phyloP scores from a whole-genome alignment of 2,329 filamentous ascomycete species.

The Colletotrichum orchidophilum region DNA sequence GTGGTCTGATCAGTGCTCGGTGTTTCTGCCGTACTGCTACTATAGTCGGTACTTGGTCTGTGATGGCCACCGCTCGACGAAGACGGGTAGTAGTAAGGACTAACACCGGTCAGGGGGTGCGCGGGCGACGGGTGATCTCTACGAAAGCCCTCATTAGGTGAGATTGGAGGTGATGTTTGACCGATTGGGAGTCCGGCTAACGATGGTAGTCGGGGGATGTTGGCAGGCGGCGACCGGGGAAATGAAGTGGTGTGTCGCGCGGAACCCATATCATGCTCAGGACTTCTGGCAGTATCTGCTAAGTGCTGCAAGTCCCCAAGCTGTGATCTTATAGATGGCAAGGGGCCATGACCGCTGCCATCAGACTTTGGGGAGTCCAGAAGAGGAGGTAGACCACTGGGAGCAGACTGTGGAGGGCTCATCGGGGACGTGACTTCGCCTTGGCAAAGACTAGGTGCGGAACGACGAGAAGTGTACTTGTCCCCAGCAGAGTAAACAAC shows the following conservation, averaged over 20 bases:
- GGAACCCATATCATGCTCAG: constrained; percentile 44
- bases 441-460: constrained; percentile 4
- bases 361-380: constrained; percentile 48
- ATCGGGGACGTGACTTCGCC: constrained; percentile 17
- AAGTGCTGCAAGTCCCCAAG: constrained; percentile 47
- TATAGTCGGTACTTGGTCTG: constrained; percentile 53
- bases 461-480: constrained; percentile 10
- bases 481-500: constrained; percentile 22
- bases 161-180: constrained; percentile 56
- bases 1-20: constrained; percentile 55
- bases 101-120: constrained; percentile 49
- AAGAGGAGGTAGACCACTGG: constrained; percentile 47
- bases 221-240: constrained; percentile 47
- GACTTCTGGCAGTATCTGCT: constrained; percentile 41
- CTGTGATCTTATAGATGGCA: constrained; percentile 51
- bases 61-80: constrained; percentile 44
- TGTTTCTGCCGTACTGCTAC: constrained; percentile 55
- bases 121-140: constrained; percentile 58
- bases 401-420: constrained; percentile 25
- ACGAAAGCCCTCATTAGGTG: constrained; percentile 57
- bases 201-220: constrained; percentile 43
- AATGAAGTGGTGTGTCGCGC: constrained; percentile 40
- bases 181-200: constrained; percentile 34
- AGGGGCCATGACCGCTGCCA: constrained; percentile 42
- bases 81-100: constrained; percentile 49